Conservation (phyloP, 208 protist genomes). For the Leptomonas pyrrhocoris region DNA sequence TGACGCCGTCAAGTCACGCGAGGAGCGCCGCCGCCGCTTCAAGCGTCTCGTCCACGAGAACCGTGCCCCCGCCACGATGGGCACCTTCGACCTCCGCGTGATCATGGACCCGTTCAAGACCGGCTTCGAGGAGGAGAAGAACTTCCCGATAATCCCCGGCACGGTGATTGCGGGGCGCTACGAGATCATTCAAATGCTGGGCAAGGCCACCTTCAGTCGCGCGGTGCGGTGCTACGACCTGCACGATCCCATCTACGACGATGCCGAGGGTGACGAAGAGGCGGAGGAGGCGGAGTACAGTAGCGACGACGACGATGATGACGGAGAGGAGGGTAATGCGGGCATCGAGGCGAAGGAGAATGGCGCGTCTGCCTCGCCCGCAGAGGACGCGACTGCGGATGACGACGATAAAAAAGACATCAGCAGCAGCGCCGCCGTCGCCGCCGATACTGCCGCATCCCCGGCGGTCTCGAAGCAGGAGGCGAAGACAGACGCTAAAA, state of each 20-base stretch:
- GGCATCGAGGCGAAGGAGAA: slow-evolving; percentile 6
- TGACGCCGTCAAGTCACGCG: slow-evolving; percentile 71
- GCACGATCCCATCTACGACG: slow-evolving; percentile 79
- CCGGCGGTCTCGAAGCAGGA: background rate
- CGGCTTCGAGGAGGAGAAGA: slow-evolving; percentile 93
- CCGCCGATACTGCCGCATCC: background rate
- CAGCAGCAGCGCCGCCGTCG: background rate
- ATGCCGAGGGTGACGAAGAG: slow-evolving; percentile 50
- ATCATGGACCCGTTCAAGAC: slow-evolving; percentile 93
- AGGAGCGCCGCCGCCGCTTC: slow-evolving; percentile 72
- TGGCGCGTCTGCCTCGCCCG: slow-evolving; percentile 13
- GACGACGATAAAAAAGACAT: background rate
- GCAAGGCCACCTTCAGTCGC: slow-evolving; percentile 94
- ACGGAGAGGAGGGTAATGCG: slow-evolving; percentile 14
- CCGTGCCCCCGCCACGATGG: slow-evolving; percentile 76
- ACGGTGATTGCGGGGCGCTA: slow-evolving; percentile 93
- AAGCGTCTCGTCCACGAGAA: slow-evolving; percentile 68
- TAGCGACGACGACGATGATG: slow-evolving; percentile 13
- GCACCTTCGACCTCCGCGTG: slow-evolving; percentile 89
- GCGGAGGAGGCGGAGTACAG: slow-evolving; percentile 7
- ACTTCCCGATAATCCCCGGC: slow-evolving; percentile 91
- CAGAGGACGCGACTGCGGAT: background rate
- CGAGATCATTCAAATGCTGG: slow-evolving; percentile 94
- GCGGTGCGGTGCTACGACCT: slow-evolving; percentile 95
- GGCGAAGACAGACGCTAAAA: background rate